Conservation (phyloP, 2,329 filamentous ascomycete genomes). For the Penicillium italicum region DNA sequence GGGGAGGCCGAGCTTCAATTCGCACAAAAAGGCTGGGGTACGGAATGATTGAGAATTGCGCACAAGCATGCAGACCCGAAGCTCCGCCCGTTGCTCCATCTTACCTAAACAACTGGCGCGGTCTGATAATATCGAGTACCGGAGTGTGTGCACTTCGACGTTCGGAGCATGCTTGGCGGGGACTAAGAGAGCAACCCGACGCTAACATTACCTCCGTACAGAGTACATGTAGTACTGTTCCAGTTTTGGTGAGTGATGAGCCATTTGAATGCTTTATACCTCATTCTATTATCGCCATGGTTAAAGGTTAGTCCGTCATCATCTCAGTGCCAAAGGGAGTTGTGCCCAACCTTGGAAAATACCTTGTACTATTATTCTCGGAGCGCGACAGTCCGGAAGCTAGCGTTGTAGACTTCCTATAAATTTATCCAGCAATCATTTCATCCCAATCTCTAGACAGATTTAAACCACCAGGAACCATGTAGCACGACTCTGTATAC, state of each 20-base stretch:
- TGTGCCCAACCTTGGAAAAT: not conserved
- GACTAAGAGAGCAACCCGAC: not conserved
- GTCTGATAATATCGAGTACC: not conserved
- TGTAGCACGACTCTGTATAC: not conserved
- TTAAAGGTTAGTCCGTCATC: not conserved
- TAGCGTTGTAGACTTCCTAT: not conserved
- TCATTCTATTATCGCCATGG: not conserved
- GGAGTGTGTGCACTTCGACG: slow-evolving; percentile 2
- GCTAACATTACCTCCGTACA: not conserved
- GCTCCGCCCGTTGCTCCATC: not conserved
- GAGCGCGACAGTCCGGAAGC: not conserved
- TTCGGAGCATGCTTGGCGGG: slow-evolving; percentile 3
- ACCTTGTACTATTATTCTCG: not conserved
- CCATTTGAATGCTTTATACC: not conserved
- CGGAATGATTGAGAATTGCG: not conserved
- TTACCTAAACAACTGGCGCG: not conserved
- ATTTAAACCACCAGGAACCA: not conserved
- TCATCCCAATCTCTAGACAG: not conserved
- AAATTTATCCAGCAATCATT: not conserved
- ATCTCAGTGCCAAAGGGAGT: not conserved
- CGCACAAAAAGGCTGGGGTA: not conserved
- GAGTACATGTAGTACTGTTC: not conserved
- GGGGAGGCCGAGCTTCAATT: not conserved
- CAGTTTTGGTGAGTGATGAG: not conserved
- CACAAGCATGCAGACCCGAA: not conserved